Evolutionary conservation across 495 filamentous ascomycete genomes (phyloP).

Genomic region (Neurospora hispaniola): DNA sequence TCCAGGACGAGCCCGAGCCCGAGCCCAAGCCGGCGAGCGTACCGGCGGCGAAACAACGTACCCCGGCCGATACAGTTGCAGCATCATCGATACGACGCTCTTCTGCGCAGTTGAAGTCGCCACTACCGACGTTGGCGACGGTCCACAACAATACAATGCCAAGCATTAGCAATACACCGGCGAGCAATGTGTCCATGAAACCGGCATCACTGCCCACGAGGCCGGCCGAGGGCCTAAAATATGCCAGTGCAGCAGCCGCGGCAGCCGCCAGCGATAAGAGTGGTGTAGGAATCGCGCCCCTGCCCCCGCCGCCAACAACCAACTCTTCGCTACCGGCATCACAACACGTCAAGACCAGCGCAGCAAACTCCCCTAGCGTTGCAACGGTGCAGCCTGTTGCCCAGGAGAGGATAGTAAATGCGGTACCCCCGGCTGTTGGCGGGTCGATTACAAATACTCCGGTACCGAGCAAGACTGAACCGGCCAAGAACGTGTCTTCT

Average conservation of each 20-base stretch:
- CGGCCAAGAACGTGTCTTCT: conserved; percentile 12
- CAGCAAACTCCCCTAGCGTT: conserved; percentile 33
- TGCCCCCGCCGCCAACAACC: conserved; percentile 71
- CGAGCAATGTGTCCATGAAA: conserved; percentile 57
- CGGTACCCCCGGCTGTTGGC: conserved; percentile 12
- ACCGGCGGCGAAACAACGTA: conserved; percentile 39
- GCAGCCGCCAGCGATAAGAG: conserved; percentile 92
- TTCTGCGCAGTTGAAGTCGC: conserved; percentile 87
- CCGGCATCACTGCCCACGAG: conserved; percentile 79
- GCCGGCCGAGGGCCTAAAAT: conserved; percentile 82
- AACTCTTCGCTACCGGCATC: conserved; percentile 39
- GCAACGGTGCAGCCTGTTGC: conserved; percentile 30
- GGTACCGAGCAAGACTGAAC: conserved; percentile 11
- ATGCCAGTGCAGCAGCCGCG: conserved; percentile 90
- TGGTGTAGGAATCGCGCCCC: conserved; percentile 84
- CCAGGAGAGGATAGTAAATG: conserved; percentile 25
- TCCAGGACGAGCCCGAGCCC: conserved; percentile 63
- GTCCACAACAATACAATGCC: conserved; percentile 55
- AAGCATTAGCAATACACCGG: conserved; percentile 49
- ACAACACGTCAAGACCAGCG: conserved; percentile 29
- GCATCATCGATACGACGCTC: conserved; percentile 56
- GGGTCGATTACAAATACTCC: conserved; percentile 9
- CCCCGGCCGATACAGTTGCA: conserved; percentile 38
- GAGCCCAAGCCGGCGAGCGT: conserved; percentile 43
- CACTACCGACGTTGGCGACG: conserved; percentile 80